These are phyloP conservation scores for Huntiella abstrusa DNA, from an alignment of 2,329 filamentous ascomycete species.

Conservation along the genomic window DNA sequence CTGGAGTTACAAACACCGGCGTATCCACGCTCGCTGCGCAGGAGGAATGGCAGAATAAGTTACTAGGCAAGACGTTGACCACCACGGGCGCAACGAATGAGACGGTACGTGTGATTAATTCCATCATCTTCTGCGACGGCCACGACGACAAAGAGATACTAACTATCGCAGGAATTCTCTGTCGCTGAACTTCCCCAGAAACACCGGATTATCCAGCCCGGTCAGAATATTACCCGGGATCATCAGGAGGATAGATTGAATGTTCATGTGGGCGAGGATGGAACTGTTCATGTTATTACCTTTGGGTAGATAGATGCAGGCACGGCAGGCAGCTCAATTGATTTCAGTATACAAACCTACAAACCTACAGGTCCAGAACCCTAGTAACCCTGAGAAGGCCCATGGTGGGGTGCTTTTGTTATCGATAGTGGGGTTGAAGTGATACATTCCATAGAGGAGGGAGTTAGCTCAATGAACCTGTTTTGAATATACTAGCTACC, in stretches of 20 bases:
- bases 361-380: too few species aligned
- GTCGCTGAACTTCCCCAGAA: conserved; percentile 39
- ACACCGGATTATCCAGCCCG: conserved; percentile 37
- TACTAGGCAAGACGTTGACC: conserved; percentile 43
- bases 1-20: conserved; percentile 23
- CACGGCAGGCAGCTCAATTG: background rate
- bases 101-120: conserved; percentile 27
- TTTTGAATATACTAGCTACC: too few species aligned
- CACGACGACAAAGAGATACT: background rate
- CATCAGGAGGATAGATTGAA: conserved; percentile 35
- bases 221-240: conserved; percentile 39
- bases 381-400: too few species aligned
- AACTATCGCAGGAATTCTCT: conserved; percentile 32
- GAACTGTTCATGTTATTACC: conserved; percentile 38
- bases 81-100: conserved; percentile 26
- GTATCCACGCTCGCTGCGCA: conserved; percentile 29
- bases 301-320: conserved; percentile 25
- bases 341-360: too few species aligned
- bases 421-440: too few species aligned
- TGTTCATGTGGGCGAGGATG: conserved; percentile 39
- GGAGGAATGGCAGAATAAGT: conserved; percentile 34
- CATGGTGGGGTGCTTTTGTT: too few species aligned
- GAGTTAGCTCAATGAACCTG: too few species aligned
- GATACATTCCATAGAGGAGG: too few species aligned
- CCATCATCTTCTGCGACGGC: background rate